Base-by-base conservation (phyloP, 2,329 filamentous ascomycete species). In the Alternaria solani region DNA sequence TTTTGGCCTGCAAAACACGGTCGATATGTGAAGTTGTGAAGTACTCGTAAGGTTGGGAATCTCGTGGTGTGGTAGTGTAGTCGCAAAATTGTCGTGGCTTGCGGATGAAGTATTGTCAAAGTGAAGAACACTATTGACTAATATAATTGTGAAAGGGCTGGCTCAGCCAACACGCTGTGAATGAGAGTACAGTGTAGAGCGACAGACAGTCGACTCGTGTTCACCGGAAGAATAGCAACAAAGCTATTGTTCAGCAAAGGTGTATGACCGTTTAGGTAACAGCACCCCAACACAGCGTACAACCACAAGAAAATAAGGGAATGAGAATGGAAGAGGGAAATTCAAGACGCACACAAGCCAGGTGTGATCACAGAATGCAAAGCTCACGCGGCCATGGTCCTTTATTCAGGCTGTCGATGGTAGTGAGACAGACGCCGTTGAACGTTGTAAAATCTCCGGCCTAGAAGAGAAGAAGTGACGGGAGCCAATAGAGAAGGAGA, bases 401-500 rank as follows among this genome's bases (percentile, higher is more conserved):
- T 75, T 74, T 75, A 76, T 77, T 74, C 59, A 73, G 64, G 66
- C 66, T 64, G 65, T 39, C 68, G 67, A 71, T 70, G 53, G 64
- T 59, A 38, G 66, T 73, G 70, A 72, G 71, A 75, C 73, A 75
- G 56, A 72, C 66, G 68, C 68, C 60, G 46, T 60, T 56, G 53
- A 64, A 63, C 52, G 57, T 64, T 61, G 66, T 49, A 62, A 63
- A 55, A 57, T 66, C 52, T 55, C 61, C 57, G 66, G 58, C 63
- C 62, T 59, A 67, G 65, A 70, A 57, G 60, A 57, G 59, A 62
- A 68, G 72, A 69, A 69, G 54, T 51, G 54, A 71, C 68, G 57
- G 61, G 61, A 75, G 66, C 76, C 76, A 78, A 78, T 78, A 60
- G 67, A 74, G 66, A 64, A 51, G 44, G 55, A 55, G 60, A 64